Conservation (phyloP, 257 asterid genomes). For the Solanum medicagineum region DNA sequence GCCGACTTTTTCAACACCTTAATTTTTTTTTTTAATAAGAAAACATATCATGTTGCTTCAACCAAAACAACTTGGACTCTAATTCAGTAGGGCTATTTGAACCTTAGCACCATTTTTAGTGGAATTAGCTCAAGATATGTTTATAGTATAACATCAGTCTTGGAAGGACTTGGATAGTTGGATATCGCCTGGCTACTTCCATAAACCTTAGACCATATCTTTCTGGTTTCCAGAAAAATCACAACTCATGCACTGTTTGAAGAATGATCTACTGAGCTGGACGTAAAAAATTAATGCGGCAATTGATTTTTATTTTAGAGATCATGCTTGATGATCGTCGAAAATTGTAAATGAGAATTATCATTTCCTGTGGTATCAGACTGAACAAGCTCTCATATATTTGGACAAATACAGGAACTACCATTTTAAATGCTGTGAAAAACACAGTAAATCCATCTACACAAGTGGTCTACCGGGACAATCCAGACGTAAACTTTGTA, state of each 20-base stretch:
- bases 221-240: not conserved
- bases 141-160: not conserved
- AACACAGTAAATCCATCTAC: slow-evolving; percentile 26
- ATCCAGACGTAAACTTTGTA: slow-evolving; percentile 20
- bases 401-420: slow-evolving; percentile 26
- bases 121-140: not conserved
- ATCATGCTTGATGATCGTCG: not conserved
- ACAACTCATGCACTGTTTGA: not conserved
- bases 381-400: not conserved
- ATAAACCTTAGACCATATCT: not conserved
- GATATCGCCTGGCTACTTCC: not conserved
- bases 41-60: not conserved
- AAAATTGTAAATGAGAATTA: not conserved
- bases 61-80: not conserved
- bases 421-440: slow-evolving; percentile 30
- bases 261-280: not conserved
- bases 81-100: not conserved
- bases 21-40: not conserved
- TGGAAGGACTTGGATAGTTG: not conserved
- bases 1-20: not conserved
- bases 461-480: slow-evolving; percentile 25
- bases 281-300: not conserved
- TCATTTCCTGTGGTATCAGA: not conserved
- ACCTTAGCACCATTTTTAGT: not conserved
- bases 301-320: not conserved